Evolutionary conservation across 768 basidiomycete species (phyloP), one percentile per base, ranked within the genome.

Genomic region (Solioccasus polychromus): DNA sequence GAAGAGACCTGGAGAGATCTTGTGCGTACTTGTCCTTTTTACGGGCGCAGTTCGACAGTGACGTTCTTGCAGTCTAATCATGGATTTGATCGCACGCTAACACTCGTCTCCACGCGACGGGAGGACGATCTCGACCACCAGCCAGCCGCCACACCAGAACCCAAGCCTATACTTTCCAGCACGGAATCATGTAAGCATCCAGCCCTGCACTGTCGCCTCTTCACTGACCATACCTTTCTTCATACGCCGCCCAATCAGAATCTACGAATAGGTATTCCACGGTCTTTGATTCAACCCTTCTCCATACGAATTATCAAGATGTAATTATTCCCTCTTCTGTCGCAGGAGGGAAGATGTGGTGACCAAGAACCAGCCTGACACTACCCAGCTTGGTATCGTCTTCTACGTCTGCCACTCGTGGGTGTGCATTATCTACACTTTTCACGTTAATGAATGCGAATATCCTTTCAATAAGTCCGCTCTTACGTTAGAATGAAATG

Each of bases 1-100:
- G 82, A 82, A 61, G 86, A 92, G 67, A 92, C 88, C 8, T 91
- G 85, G 87, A 73, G 77, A 64, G 88, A 90, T 70, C 66, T 90
- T 52, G 85, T 88, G 55, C 54, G 80, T 59, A 17, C 9, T 61
- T 47, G 38, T 43, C 19, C 26, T 43, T 34, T 39, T 47, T 18
- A 24, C 26, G 22, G 37, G 20, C 12, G 32, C 34, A 15, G 30
- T 37, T 17, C 28, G 42, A 39, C 43, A 48, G 17, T 36, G 41
- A 63, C 36, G 49, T 22, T 39, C 24, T 43, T 15, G 37, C 50
- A 88, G 83, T 78, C 82, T 37, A 80, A 72, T 35, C 88, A 90
- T 63, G 88, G 88, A 1, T 90, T 88, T 56, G 83, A 88, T 68
- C 74, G 83, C 39, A 74, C 70, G 31, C 70, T 89, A 20, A 70